Base-by-base conservation (phyloP, 352 stramenopile genomes). In the Globisporangium takayamanum region DNA sequence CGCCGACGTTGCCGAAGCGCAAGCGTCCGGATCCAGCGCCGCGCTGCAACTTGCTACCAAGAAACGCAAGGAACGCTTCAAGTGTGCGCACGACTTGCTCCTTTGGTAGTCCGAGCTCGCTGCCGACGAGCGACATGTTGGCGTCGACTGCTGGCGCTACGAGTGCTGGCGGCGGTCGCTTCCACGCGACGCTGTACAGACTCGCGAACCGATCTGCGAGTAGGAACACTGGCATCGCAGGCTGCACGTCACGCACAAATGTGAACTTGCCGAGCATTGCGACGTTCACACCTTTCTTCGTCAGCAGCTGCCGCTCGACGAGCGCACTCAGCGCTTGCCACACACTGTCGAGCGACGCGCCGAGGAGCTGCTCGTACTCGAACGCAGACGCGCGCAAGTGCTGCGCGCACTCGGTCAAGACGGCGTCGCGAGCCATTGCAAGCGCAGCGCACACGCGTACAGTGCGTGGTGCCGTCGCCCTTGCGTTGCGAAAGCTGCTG, bases 311-410 rank as follows among this genome's bases (percentile, higher is more conserved):
- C 8, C 67, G 64, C 48, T 78, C 68, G 20, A 84, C 57, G 59
- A 64, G 58, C 18, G 54, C 12, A 4, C 60, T 62, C 15, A 88
- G 50, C 2, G 73, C 67, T 5, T 69, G 61, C 81, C 81, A 91
- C 7, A 87, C 73, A 11, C 55, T 37, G 6, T 73, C 55, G 16
- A 89, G 58, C 0, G 68, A 78, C 30, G 64, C 53, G 2, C 69
- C 73, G 0, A 91, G 61, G 15, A 87, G 61, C 48, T 76, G 69
- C 55, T 91, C 73, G 53, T 85, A 91, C 54, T 89, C 78, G 55
- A 78, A 82, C 6, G 57, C 44, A 11, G 76, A 87, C 28, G 55
- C 49, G 28, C 68, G 67, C 26, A 89, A 73, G 15, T 83, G 54
- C 57, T 79, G 70, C 8, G 64, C 64, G 59, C 78, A 89, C 22